phyloP scores from a whole-genome alignment of 1,139 yeast genomes.

The Wickerhamomyces sp. region DNA sequence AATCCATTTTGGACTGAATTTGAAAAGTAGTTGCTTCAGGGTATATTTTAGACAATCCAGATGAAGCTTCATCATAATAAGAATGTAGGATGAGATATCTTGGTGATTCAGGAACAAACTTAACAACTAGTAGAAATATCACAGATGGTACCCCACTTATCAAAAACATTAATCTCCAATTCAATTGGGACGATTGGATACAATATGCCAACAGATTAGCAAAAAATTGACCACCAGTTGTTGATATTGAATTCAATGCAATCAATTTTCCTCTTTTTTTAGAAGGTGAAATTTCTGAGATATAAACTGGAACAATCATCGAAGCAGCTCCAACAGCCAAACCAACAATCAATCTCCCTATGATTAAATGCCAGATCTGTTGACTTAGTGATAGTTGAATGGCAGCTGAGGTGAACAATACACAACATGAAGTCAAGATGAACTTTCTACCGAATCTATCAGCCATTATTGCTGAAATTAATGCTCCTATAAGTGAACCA shows the following conservation, averaged over 20 bases:
- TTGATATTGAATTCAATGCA: slow-evolving; percentile 36
- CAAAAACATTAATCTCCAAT: slow-evolving; percentile 40
- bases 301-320: slow-evolving; percentile 37
- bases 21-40: slow-evolving; percentile 32
- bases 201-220: slow-evolving; percentile 34
- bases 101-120: slow-evolving; percentile 56
- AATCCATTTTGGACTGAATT: slow-evolving; percentile 25
- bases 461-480: slow-evolving; percentile 31
- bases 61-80: slow-evolving; percentile 34
- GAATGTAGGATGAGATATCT: slow-evolving; percentile 43
- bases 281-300: slow-evolving; percentile 39
- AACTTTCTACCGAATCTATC: slow-evolving; percentile 34
- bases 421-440: slow-evolving; percentile 32
- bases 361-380: slow-evolving; percentile 26
- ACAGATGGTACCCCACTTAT: slow-evolving; percentile 37
- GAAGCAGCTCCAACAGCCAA: slow-evolving; percentile 40
- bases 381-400: slow-evolving; percentile 33
- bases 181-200: slow-evolving; percentile 20
- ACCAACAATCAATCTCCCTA: slow-evolving; percentile 38
- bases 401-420: slow-evolving; percentile 33
- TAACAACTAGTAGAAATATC: slow-evolving; percentile 30
- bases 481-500: slow-evolving; percentile 39
- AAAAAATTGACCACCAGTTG: slow-evolving; percentile 41
- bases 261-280: slow-evolving; percentile 33
- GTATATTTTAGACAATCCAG: slow-evolving; percentile 31